Percentiles rank a stretch among this genome's conserved stretches.
phyloP scores from a whole-genome alignment of 306 rosid genomes.

The Cyamopsis tetragonoloba region DNA sequence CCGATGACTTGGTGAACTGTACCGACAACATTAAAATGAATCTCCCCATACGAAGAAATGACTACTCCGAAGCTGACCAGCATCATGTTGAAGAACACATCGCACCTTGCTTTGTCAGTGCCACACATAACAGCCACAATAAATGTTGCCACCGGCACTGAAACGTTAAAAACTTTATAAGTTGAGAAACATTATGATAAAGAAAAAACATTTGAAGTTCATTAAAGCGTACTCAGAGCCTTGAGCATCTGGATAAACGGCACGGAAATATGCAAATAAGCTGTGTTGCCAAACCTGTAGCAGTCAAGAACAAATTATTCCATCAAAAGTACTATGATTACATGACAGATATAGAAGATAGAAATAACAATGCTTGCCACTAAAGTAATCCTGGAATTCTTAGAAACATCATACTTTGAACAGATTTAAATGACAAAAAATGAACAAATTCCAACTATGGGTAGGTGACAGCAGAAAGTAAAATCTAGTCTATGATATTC shows the following conservation, averaged over 20 bases:
- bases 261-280: conserved; percentile 93
- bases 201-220: conserved; percentile 15
- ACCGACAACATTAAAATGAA: conserved; percentile 86
- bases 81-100: conserved; percentile 88
- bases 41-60: conserved; percentile 91
- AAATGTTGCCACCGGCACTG: conserved; percentile 98
- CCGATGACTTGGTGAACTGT: conserved; percentile 91
- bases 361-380: background rate
- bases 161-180: conserved; percentile 33
- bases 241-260: conserved; percentile 98
- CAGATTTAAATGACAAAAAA: background rate
- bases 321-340: background rate
- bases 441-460: background rate
- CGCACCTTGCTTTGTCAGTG: conserved; percentile 88
- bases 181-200: conserved; percentile 2
- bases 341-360: background rate
- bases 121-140: conserved; percentile 87
- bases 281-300: conserved; percentile 93
- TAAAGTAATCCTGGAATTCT: background rate
- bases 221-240: conserved; percentile 67
- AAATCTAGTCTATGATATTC: background rate
- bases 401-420: background rate
- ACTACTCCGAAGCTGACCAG: conserved; percentile 98
- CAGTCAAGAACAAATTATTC: background rate
- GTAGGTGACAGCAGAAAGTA: background rate